Percentiles rank a stretch among this genome's conserved stretches.
Evolutionary conservation across 2,329 filamentous ascomycete species (phyloP).

Genomic region (Aspergillus carbonarius): DNA sequence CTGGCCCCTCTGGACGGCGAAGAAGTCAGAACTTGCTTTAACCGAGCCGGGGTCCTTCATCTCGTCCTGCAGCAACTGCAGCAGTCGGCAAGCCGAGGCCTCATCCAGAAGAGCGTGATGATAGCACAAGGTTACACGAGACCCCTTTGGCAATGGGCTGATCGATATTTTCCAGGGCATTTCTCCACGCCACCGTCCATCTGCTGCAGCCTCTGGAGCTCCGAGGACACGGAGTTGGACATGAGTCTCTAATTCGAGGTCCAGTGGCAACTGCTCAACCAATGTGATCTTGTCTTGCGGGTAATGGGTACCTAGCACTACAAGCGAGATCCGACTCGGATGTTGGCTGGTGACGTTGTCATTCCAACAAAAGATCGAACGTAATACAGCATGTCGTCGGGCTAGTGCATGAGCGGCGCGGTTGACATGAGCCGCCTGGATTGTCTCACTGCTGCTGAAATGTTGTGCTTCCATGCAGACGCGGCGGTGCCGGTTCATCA

Average conservation of each 20-base stretch:
- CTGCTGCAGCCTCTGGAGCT: not conserved
- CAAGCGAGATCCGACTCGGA: not conserved
- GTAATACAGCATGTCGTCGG: not conserved
- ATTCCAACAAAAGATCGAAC: constrained; percentile 4
- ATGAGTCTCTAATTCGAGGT: not conserved
- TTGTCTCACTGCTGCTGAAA: not conserved
- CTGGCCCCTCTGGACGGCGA: not conserved
- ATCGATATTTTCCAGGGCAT: constrained; percentile 8
- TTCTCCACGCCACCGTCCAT: not conserved
- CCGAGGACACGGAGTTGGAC: not conserved
- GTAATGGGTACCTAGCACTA: not conserved
- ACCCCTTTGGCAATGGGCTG: not conserved
- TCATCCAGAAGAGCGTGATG: constrained; percentile 6
- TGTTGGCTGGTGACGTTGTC: not conserved
- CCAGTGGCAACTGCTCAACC: not conserved
- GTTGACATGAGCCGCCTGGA: not conserved
- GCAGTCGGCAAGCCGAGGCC: not conserved
- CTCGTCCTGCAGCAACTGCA: not conserved
- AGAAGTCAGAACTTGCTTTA: not conserved
- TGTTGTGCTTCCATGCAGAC: constrained; percentile 6
- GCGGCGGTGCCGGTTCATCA: not conserved
- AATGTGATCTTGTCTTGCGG: not conserved
- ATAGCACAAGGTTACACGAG: constrained; percentile 1
- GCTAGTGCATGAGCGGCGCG: not conserved
- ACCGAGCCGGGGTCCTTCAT: not conserved